Evolutionary conservation across 371 early-diverging fungal species (phyloP).

Genomic region (Mortierella sp.): DNA sequence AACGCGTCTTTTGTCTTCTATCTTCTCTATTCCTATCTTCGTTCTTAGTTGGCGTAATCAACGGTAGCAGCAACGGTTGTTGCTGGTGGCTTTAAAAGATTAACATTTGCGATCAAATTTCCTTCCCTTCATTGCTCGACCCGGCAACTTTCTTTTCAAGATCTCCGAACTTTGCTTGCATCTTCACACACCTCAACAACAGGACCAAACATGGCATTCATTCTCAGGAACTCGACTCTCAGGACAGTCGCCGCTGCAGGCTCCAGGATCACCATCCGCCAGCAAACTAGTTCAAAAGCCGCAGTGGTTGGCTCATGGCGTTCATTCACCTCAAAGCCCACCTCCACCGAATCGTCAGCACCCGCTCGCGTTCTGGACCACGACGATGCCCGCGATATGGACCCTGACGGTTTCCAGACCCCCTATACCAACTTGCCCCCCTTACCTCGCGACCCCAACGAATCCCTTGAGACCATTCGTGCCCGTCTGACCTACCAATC

Average conservation of each 20-base stretch:
- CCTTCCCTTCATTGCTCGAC: background rate
- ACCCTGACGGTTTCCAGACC: constrained; percentile 53
- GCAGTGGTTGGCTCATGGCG: constrained; percentile 18
- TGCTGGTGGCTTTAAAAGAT: constrained; percentile 1
- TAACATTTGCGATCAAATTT: background rate
- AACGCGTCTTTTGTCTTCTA: background rate
- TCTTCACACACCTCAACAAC: background rate
- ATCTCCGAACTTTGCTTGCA: background rate
- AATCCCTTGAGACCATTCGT: constrained; percentile 75
- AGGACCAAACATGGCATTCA: background rate
- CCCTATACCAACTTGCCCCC: constrained; percentile 75
- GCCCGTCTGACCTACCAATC: constrained; percentile 90
- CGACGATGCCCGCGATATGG: constrained; percentile 52
- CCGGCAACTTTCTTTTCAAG: background rate
- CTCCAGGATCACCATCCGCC: constrained; percentile 11
- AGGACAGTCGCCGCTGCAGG: background rate
- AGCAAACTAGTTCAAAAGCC: background rate
- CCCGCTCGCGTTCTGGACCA: constrained; percentile 36
- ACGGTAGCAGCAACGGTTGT: background rate
- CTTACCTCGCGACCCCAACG: constrained; percentile 70
- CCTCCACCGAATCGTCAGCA: constrained; percentile 6
- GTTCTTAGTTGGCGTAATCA: background rate
- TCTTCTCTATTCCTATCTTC: background rate
- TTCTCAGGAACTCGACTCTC: constrained; percentile 3
- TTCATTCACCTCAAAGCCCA: constrained; percentile 29